phyloP scores from a whole-genome alignment of 1,284 basidiomycete genomes.

The Xanthoconium separans region DNA sequence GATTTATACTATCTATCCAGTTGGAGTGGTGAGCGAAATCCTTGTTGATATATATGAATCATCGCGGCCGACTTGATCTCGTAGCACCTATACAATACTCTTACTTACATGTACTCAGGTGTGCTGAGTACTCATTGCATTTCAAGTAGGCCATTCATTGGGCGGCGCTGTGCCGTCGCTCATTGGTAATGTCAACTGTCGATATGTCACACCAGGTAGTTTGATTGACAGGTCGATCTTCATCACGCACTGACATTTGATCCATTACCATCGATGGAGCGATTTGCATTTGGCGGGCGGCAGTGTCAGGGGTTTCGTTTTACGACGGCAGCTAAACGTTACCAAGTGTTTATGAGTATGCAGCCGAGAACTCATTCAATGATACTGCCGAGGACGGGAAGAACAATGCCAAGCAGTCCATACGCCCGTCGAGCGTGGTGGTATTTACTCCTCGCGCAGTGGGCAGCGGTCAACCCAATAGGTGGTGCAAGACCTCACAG shows the following conservation, averaged over 20 bases:
- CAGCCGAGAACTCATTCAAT: no score
- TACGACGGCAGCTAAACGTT: no score
- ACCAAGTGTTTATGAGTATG: no score
- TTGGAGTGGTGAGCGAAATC: conserved; percentile 36
- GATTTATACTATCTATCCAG: conserved; percentile 67
- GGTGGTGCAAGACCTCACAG: no score
- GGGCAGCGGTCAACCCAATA: not conserved
- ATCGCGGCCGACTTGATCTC: not conserved
- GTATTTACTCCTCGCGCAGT: conserved; percentile 3
- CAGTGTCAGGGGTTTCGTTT: no score
- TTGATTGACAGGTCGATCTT: not conserved
- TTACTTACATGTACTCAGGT: conserved; percentile 75
- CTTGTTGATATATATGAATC: not conserved
- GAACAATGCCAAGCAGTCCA: no score
- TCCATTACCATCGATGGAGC: no score
- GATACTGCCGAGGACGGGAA: no score
- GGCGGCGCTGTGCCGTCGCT: conserved; percentile 79
- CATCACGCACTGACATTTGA: not conserved
- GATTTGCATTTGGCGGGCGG: not conserved
- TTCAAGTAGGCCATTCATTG: conserved; percentile 62
- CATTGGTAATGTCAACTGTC: conserved; percentile 38
- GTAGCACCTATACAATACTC: conserved; percentile 74
- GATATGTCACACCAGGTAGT: not conserved
- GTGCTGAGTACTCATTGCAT: not conserved
- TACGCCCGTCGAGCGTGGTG: no score